Evolutionary conservation across 495 filamentous ascomycete genomes (phyloP).

Genomic region (Talaromyces borbonicus): DNA sequence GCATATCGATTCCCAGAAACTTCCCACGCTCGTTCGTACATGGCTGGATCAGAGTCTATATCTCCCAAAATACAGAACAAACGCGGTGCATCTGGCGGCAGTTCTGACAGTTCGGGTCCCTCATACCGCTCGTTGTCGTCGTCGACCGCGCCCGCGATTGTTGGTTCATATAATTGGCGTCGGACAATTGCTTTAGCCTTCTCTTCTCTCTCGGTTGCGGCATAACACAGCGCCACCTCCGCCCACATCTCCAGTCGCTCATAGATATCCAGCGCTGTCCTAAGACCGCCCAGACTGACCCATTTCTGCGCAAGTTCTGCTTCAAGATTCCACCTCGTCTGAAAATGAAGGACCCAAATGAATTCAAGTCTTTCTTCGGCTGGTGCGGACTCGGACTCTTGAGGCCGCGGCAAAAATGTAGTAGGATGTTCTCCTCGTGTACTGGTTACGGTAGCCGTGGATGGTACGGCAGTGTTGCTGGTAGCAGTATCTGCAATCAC

Average conservation of each 20-base stretch:
- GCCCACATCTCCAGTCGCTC: constrained; percentile 92
- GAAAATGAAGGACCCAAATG: constrained; percentile 70
- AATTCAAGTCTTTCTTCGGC: constrained; percentile 67
- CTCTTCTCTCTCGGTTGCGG: constrained; percentile 69
- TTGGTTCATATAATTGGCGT: constrained; percentile 63
- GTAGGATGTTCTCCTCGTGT: constrained; percentile 28
- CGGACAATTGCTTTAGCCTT: constrained; percentile 69
- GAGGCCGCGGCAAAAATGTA: constrained; percentile 75
- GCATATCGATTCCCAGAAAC: constrained; percentile 73
- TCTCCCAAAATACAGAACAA: constrained; percentile 93
- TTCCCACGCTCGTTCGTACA: constrained; percentile 84
- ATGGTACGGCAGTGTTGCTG: constrained; percentile 18
- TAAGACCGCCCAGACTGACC: constrained; percentile 75
- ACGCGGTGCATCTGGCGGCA: constrained; percentile 75
- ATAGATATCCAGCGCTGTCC: constrained; percentile 92
- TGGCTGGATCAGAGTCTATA: constrained; percentile 57
- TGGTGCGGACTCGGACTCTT: constrained; percentile 66
- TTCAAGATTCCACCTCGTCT: constrained; percentile 88
- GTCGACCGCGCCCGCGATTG: constrained; percentile 26
- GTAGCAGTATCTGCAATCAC: constrained; percentile 78
- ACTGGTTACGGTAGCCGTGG: constrained; percentile 6
- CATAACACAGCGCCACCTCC: constrained; percentile 85
- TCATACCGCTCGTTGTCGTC: constrained; percentile 46
- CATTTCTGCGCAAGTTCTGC: constrained; percentile 86
- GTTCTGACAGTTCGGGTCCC: constrained; percentile 52